phyloP scores from a whole-genome alignment of 1,139 yeast species.

The Debaryomyces robertsiae region DNA sequence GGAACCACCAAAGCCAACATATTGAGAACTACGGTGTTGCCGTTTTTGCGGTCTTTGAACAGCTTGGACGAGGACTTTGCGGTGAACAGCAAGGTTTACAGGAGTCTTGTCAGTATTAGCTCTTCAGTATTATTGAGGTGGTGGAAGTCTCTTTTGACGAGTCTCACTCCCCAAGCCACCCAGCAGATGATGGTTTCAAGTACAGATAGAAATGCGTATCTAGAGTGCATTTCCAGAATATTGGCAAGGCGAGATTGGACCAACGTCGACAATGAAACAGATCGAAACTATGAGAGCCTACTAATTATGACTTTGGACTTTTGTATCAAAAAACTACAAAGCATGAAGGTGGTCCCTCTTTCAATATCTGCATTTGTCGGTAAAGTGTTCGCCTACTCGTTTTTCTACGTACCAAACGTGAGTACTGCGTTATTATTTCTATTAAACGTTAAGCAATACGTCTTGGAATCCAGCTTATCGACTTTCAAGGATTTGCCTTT shows the following conservation, averaged over 20 bases:
- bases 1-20: conserved; percentile 65
- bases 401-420: conserved; percentile 61
- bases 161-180: conserved; percentile 41
- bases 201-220: conserved; percentile 66
- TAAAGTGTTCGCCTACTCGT: conserved; percentile 71
- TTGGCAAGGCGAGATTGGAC: conserved; percentile 68
- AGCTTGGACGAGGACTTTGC: conserved; percentile 28
- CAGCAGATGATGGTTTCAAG: conserved; percentile 15
- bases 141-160: conserved; percentile 64
- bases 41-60: conserved; percentile 54
- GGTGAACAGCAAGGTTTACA: conserved; percentile 29
- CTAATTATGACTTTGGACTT: conserved; percentile 59
- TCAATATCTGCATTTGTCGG: conserved; percentile 77
- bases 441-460: conserved; percentile 54
- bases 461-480: conserved; percentile 22
- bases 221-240: conserved; percentile 73
- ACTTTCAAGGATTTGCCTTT: conserved; percentile 1
- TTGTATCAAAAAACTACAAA: conserved; percentile 52
- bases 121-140: conserved; percentile 54
- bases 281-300: conserved; percentile 31
- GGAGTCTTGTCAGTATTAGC: conserved; percentile 38
- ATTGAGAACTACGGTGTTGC: conserved; percentile 64
- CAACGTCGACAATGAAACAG: conserved; percentile 24
- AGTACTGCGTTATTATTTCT: conserved; percentile 63
- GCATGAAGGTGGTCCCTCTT: conserved; percentile 57